A percentile compares a stretch with the other conserved stretches of the same genome.
Conservation (phyloP, 2,329 filamentous ascomycete species). For the Colletotrichum salicis region DNA sequence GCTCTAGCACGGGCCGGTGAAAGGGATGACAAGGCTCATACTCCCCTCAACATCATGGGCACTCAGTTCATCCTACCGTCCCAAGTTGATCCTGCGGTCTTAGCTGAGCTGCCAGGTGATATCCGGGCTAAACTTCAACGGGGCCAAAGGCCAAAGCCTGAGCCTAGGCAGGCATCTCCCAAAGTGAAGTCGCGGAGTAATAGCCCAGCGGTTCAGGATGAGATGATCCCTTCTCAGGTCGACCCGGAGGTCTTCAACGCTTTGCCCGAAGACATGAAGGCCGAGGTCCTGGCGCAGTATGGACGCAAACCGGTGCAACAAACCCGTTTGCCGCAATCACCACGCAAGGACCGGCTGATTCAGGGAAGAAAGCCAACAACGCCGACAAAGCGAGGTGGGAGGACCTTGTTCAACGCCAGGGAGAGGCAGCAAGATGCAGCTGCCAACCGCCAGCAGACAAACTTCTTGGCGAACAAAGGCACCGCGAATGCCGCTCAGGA, state of each 20-base stretch:
- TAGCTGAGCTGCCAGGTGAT: constrained; percentile 85
- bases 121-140: constrained; percentile 76
- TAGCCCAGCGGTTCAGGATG: constrained; percentile 45
- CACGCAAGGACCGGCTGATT: constrained; percentile 65
- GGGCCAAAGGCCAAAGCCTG: constrained; percentile 36
- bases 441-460: constrained; percentile 77
- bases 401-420: constrained; percentile 53
- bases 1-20: constrained; percentile 61
- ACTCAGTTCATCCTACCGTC: constrained; percentile 93
- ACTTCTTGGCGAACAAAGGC: constrained; percentile 65
- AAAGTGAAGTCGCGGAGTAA: constrained; percentile 51
- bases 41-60: constrained; percentile 80
- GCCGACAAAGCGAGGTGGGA: constrained; percentile 73
- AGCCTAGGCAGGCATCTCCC: constrained; percentile 43
- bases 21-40: constrained; percentile 67
- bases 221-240: constrained; percentile 77
- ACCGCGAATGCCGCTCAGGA: constrained; percentile 41
- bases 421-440: constrained; percentile 65
- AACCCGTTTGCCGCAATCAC: constrained; percentile 57
- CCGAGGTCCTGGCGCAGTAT: constrained; percentile 84
- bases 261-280: constrained; percentile 85
- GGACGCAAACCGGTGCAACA: constrained; percentile 47
- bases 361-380: constrained; percentile 65
- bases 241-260: constrained; percentile 87
- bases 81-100: constrained; percentile 82